Evolutionary conservation across 1,284 basidiomycete species (phyloP), one percentile per base, ranked within the genome.

Genomic region (Flammula alnicola): DNA sequence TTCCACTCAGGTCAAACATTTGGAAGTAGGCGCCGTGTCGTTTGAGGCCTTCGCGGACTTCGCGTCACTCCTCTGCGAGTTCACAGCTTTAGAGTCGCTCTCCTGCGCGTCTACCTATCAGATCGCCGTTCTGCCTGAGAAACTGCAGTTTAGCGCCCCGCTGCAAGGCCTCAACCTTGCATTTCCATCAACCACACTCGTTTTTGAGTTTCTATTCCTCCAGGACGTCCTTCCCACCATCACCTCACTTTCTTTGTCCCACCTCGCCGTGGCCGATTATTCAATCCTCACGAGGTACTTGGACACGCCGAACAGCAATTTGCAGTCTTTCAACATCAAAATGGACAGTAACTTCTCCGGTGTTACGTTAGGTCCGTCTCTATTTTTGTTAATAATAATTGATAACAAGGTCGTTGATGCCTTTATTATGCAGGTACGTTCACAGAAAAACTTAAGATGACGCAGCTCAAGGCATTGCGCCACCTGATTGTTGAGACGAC

Each of bases 1-100:
- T 25, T 52, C 54, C 37, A 25, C 17, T 3, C 40, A 49, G 14
- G 32, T 60, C 32, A 52, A 39, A 27, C 30, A 41, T 11, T 45
- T 64, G 22, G 44, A 51, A 10, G 32, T 61, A 4, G 54, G 56
- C 7, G 48, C 57, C n/a, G 51, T 63, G 31, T 47, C 55, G 19
- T 60, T 63, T 23, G 44, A 47, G 8, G 41, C 51, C 7, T 61
- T 60, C 45, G 36, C 44, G 8, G 52, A 58, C 12, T 54, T 62
- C 35, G 56, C 58, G 6, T 33, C 36, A 5, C 38, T 62, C 4
- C 30, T 64, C 12, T 46, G 51, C 27, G 27, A 47, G 12, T 58
- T 62, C 25, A 43, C 33, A 6, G 32, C 32, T 7, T 25, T 62
- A 35, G 35, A 57, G n/a, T 52, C 49, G 4, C 51, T 51, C 17